Base-by-base conservation (phyloP, 306 rosid species). In the Medicago lupulina region DNA sequence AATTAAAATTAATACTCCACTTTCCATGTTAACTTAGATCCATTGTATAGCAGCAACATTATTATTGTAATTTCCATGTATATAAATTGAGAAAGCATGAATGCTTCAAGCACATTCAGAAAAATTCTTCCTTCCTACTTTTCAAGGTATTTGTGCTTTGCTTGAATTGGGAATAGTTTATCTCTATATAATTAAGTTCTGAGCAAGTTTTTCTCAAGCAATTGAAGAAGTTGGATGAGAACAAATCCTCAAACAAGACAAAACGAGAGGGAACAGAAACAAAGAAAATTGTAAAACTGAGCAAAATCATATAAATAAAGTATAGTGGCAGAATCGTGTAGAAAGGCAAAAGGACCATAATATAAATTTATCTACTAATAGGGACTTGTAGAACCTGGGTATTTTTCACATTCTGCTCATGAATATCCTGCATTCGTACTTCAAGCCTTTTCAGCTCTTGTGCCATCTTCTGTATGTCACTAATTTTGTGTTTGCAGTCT, bases 371-470 rank as follows among this genome's bases (percentile, higher is more conserved):
- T 53, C 57, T 21, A 76, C 7, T 43, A 69, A 75, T 60, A 49
- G 31, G 72, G 75, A 81, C 23, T 28, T 53, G 31, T 64, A 75
- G 76, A 77, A 94, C 98, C 98, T 92, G 96, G 44, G 97, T 87
- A 66, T 79, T 78, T 86, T 82, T 85, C 5, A 16, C 74, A 62
- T 92, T 87, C 86, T 84, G 92, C 78, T 94, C 97, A 23, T 76
- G 86, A 47, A 87, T 83, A 60, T 87, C 94, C 64, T 80, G 83
- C 65, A 87, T 81, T 83, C 90, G 96, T 76, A 74, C 87, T 83
- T 92, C 84, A 66, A 92, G 88, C 25, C n/a, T 73, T 83, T 81
- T 85, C 43, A 75, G 77, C 59, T 50, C 79, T 16, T 67, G 75
- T 46, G 23, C 71, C 90, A 86, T 57, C 76, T 86, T 92, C 79